Evolutionary conservation across 2,329 filamentous ascomycete genomes (phyloP).

Genomic region (Cercospora sp.): DNA sequence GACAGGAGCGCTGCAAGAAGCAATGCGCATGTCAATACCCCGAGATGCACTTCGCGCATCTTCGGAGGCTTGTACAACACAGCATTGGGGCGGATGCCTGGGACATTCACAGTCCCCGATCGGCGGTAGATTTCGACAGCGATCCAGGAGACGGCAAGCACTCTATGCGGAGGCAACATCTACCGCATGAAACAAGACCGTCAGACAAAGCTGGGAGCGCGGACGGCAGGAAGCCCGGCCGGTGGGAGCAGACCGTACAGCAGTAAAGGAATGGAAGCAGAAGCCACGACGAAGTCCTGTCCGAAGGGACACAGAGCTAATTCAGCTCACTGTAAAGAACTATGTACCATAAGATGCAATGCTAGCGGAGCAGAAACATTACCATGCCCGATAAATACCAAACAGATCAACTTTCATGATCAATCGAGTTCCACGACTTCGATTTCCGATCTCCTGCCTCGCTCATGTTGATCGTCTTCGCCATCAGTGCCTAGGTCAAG

Average conservation of each 20-base stretch:
- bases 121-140: neutral
- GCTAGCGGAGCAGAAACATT: neutral
- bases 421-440: slow-evolving; percentile 11
- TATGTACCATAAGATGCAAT: neutral
- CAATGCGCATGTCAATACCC: too few relatives aligned
- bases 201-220: neutral
- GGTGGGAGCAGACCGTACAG: neutral
- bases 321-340: neutral
- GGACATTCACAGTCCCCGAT: neutral
- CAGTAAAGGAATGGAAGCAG: neutral
- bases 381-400: neutral
- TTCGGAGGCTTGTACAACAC: too few relatives aligned
- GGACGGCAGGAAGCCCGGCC: neutral
- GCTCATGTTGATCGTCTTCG: neutral
- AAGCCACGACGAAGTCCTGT: neutral
- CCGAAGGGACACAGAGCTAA: neutral
- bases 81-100: neutral
- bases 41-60: neutral
- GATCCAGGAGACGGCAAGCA: neutral
- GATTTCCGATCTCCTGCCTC: neutral
- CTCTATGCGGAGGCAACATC: neutral
- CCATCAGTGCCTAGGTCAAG: slow-evolving; percentile 3
- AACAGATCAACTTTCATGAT: neutral
- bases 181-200: neutral
- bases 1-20: neutral